phyloP scores from a whole-genome alignment of 305 asterid genomes.

The Rubia tinctorum region DNA sequence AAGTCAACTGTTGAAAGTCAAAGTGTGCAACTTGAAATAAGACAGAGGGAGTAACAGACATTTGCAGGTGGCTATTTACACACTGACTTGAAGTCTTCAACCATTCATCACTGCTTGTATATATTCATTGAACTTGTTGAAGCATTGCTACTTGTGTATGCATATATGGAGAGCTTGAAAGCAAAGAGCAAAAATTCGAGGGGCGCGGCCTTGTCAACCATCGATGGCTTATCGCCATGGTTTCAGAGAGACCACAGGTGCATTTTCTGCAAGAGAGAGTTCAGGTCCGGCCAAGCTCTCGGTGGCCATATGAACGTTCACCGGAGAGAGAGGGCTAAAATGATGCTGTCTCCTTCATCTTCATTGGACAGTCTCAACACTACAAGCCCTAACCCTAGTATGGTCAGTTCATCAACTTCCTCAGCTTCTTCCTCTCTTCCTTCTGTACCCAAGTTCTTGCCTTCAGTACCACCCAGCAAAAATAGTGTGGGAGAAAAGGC shows the following conservation, averaged over 20 bases:
- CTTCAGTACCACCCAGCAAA: conserved; percentile 19
- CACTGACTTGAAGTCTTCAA: no score
- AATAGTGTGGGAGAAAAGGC: conserved; percentile 12
- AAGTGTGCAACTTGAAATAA: no score
- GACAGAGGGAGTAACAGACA: conserved; percentile 50
- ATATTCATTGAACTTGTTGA: not conserved
- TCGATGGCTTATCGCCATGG: conserved; percentile 23
- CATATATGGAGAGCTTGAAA: not conserved
- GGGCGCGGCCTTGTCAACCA: not conserved
- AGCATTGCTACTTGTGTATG: not conserved
- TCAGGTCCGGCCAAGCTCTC: conserved; percentile 66
- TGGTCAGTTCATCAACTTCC: conserved; percentile 19
- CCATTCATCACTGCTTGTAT: not conserved
- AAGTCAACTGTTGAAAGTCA: no score
- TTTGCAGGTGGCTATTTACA: conserved; percentile 28
- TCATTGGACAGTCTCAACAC: conserved; percentile 19
- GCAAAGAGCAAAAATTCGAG: conserved; percentile 27
- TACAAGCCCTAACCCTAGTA: conserved; percentile 28
- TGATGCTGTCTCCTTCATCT: conserved; percentile 42
- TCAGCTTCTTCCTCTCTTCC: conserved; percentile 12
- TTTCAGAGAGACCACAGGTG: conserved; percentile 53
- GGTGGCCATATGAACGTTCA: conserved; percentile 73
- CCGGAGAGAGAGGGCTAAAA: conserved; percentile 54
- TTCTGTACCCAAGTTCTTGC: not conserved
- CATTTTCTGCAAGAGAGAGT: conserved; percentile 68